A percentile compares a stretch with the other conserved stretches of the same genome.
These are phyloP conservation scores for Biscogniauxia marginata DNA, from an alignment of 2,329 filamentous ascomycete genomes.

Conservation along the genomic window DNA sequence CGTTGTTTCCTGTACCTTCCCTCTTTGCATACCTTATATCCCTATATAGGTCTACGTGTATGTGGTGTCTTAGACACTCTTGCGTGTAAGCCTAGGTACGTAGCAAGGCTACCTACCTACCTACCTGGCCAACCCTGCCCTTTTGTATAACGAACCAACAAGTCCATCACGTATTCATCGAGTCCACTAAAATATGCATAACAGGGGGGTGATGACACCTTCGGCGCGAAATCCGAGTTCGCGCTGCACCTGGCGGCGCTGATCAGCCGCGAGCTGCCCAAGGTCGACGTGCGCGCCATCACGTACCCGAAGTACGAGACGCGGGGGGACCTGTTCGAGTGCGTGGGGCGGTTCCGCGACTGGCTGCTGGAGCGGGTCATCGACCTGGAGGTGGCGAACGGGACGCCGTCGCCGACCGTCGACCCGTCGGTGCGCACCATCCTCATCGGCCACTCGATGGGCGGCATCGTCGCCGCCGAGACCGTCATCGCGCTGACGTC, in stretches of 20 bases:
- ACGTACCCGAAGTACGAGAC: slow-evolving; percentile 84
- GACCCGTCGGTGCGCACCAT: slow-evolving; percentile 32
- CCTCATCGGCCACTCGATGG: slow-evolving; percentile 49
- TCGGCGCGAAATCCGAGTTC: slow-evolving; percentile 64
- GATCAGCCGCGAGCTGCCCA: slow-evolving; percentile 64
- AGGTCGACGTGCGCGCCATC: slow-evolving; percentile 63
- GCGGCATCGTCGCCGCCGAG: slow-evolving; percentile 91
- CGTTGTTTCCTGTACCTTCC: neutral
- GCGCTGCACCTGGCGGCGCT: slow-evolving; percentile 68
- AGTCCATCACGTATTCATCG: too few relatives aligned
- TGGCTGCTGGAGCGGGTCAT: slow-evolving; percentile 93
- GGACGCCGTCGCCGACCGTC: slow-evolving; percentile 35
- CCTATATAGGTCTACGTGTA: neutral
- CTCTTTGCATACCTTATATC: neutral
- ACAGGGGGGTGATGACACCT: slow-evolving; percentile 75
- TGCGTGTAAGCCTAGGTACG: too few relatives aligned
- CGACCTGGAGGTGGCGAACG: slow-evolving; percentile 82
- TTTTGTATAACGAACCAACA: too few relatives aligned
- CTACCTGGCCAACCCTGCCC: too few relatives aligned
- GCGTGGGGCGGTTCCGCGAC: slow-evolving; percentile 71
- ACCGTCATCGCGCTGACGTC: slow-evolving; percentile 70
- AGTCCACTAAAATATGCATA: slow-evolving; percentile 37
- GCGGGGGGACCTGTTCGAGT: slow-evolving; percentile 70
- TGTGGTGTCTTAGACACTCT: neutral
- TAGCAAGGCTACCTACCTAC: too few relatives aligned